These are phyloP conservation scores for Xerocomus potaroensis DNA, from an alignment of 768 basidiomycete species.

Conservation along the genomic window DNA sequence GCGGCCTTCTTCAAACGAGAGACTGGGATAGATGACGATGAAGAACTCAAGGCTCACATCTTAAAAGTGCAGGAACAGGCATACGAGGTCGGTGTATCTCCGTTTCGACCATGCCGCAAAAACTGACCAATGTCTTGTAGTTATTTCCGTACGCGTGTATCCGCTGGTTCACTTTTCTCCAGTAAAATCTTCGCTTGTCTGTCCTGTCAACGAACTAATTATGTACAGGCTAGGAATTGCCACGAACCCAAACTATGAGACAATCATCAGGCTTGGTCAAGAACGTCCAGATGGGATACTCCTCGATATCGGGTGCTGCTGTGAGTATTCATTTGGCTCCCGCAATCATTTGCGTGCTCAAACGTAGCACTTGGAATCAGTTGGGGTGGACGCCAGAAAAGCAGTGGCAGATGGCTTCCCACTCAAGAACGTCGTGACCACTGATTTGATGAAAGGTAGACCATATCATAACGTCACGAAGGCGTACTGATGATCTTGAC, in stretches of 20 bases:
- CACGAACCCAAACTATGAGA: constrained; percentile 15
- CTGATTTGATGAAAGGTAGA: constrained; percentile 38
- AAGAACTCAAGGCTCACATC: constrained; percentile 28
- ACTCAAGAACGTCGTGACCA: constrained; percentile 33
- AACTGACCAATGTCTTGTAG: constrained; percentile 8
- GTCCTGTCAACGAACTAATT: neutral
- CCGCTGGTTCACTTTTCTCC: constrained; percentile 20
- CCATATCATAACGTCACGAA: neutral
- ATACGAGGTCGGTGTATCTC: constrained; percentile 20
- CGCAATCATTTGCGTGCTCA: neutral
- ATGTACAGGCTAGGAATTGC: constrained; percentile 10
- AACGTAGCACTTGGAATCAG: too few relatives aligned
- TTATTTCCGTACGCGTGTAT: constrained; percentile 30
- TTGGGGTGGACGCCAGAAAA: constrained; percentile 36
- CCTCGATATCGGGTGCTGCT: constrained; percentile 44
- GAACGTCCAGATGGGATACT: constrained; percentile 36
- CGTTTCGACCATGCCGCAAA: neutral
- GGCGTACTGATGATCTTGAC: neutral
- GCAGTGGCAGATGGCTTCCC: constrained; percentile 43
- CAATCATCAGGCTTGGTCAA: constrained; percentile 33
- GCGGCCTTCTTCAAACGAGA: constrained; percentile 26
- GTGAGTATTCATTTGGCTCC: constrained; percentile 23
- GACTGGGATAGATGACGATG: constrained; percentile 27
- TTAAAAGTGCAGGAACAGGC: constrained; percentile 29
- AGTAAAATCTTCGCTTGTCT: constrained; percentile 2